These are phyloP conservation scores for Pistacia vera DNA, from an alignment of 345 rosid genomes.

Conservation along the genomic window DNA sequence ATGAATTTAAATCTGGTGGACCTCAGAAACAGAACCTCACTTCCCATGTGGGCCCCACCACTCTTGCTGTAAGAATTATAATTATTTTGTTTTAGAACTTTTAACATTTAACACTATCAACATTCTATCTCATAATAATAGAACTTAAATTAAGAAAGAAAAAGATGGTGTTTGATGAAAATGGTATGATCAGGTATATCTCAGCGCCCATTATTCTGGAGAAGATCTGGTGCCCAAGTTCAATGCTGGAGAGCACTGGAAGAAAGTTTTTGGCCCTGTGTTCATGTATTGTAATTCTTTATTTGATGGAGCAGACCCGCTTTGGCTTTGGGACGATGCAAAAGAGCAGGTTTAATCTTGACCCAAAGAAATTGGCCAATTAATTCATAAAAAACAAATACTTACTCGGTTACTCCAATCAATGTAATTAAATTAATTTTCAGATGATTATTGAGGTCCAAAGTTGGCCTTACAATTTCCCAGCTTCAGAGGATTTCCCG, in stretches of 20 bases:
- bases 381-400: background rate
- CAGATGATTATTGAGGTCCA: constrained; percentile 50
- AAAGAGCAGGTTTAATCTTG: constrained; percentile 47
- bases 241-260: constrained; percentile 69
- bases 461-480: constrained; percentile 70
- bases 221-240: constrained; percentile 74
- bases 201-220: constrained; percentile 84
- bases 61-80: constrained; percentile 61
- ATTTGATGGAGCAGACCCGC: constrained; percentile 19
- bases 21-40: constrained; percentile 85
- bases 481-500: constrained; percentile 60
- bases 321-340: constrained; percentile 63
- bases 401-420: too few relatives aligned
- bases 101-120: too few relatives aligned
- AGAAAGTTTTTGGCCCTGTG: constrained; percentile 64
- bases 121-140: too few relatives aligned
- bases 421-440: background rate
- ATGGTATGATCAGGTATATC: constrained; percentile 57
- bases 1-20: constrained; percentile 85
- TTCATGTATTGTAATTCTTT: constrained; percentile 53
- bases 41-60: constrained; percentile 83
- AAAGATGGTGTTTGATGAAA: background rate
- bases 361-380: background rate
- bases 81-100: too few relatives aligned
- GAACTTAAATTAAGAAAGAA: background rate